Evolutionary conservation across 768 basidiomycete genomes (phyloP).

Genomic region (Symmetrospora coprosmae): DNA sequence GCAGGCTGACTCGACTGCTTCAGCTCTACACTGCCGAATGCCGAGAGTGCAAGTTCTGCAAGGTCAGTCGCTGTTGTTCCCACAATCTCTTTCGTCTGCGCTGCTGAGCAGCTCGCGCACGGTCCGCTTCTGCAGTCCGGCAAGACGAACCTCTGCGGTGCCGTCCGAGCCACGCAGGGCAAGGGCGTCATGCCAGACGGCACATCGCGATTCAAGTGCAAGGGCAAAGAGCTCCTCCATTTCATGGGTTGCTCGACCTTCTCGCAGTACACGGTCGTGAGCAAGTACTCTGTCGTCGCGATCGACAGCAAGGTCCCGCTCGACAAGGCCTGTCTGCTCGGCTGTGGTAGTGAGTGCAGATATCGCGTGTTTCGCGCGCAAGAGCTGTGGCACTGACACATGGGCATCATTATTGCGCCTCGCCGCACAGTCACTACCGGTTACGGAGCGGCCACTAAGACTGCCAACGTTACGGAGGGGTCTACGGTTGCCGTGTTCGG

Average conservation of each 20-base stretch:
- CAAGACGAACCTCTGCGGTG: slow-evolving; percentile 94
- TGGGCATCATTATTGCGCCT: no score
- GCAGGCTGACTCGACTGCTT: background rate
- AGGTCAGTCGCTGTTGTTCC: slow-evolving; percentile 33
- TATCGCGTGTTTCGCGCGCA: background rate
- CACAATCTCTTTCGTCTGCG: background rate
- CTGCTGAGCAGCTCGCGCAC: background rate
- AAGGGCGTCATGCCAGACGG: slow-evolving; percentile 88
- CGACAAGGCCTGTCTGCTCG: slow-evolving; percentile 91
- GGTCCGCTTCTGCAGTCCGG: slow-evolving; percentile 31
- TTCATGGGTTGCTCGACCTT: slow-evolving; percentile 99
- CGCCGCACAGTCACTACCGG: slow-evolving; percentile 89
- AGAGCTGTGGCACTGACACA: background rate
- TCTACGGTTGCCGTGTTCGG: slow-evolving; percentile 90
- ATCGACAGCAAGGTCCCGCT: slow-evolving; percentile 73
- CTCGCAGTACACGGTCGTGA: slow-evolving; percentile 96
- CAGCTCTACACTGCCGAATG: slow-evolving; percentile 50
- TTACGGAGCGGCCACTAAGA: slow-evolving; percentile 65
- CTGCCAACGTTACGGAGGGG: slow-evolving; percentile 45
- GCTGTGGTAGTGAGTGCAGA: slow-evolving; percentile 39
- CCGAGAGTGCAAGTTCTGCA: slow-evolving; percentile 96
- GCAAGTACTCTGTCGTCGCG: slow-evolving; percentile 88
- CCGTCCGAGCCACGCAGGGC: slow-evolving; percentile 56
- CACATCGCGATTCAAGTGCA: slow-evolving; percentile 71
- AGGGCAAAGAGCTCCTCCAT: slow-evolving; percentile 73